Percentiles rank a stretch among this genome's conserved stretches.
Conservation (phyloP, 2,329 filamentous ascomycete species). For the Talaromyces sp. region DNA sequence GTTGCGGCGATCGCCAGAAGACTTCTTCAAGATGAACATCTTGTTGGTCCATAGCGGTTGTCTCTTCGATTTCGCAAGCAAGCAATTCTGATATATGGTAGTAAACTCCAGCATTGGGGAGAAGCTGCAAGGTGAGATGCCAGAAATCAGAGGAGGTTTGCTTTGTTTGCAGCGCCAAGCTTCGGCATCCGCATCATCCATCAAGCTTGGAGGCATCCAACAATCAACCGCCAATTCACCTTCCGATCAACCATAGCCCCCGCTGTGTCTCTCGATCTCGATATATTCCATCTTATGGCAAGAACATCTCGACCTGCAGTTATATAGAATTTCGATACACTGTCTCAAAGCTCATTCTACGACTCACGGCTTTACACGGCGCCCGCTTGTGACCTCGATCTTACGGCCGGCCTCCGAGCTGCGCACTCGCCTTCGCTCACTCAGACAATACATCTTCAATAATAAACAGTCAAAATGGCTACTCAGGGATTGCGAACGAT, state of each 20-base stretch:
- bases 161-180: constrained; percentile 16
- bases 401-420: constrained; percentile 1
- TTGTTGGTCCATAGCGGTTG: constrained; percentile 32
- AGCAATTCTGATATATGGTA: no score
- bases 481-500: constrained; percentile 83
- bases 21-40: constrained; percentile 41
- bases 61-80: no score
- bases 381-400: background rate
- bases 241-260: background rate
- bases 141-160: constrained; percentile 5
- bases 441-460: constrained; percentile 18
- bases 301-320: background rate
- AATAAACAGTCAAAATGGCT: constrained; percentile 53
- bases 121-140: background rate
- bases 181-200: background rate
- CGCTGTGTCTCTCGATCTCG: no score
- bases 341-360: background rate
- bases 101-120: background rate
- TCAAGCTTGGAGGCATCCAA: constrained; percentile 1
- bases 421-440: background rate
- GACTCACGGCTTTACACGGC: background rate
- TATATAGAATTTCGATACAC: background rate
- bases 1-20: constrained; percentile 42
- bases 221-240: background rate
- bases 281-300: background rate